A percentile compares a stretch with the other conserved stretches of the same genome.
Evolutionary conservation across 2,329 filamentous ascomycete genomes (phyloP).

Genomic region (Cadophora sp.): DNA sequence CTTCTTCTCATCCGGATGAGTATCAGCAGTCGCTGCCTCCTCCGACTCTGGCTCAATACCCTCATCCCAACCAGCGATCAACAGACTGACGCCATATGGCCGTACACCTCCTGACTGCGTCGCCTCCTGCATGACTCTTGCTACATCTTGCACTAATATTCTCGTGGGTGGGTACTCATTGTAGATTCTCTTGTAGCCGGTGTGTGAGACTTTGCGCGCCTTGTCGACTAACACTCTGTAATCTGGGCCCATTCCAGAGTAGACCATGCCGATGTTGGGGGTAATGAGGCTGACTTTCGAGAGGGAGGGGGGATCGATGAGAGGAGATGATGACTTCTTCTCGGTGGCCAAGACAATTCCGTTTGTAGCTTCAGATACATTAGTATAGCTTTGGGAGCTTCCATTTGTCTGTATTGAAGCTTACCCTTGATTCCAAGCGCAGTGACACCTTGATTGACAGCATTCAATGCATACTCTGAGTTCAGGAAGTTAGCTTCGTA

Average conservation of each 20-base stretch:
- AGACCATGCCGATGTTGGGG: conserved; percentile 99
- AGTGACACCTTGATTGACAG: conserved; percentile 98
- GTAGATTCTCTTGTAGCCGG: conserved; percentile 99
- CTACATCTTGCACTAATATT: conserved; percentile 98
- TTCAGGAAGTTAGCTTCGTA: conserved; percentile 31
- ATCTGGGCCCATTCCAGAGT: conserved; percentile 98
- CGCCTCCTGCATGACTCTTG: conserved; percentile 97
- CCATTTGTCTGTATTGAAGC: conserved; percentile 28
- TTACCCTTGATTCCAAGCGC: conserved; percentile 97
- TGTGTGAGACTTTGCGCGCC: conserved; percentile 97
- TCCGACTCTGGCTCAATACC: conserved; percentile 87
- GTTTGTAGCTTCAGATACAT: conserved; percentile 76
- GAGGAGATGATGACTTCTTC: conserved; percentile 98
- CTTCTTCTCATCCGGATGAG: conserved; percentile 74
- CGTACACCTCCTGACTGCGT: conserved; percentile 97
- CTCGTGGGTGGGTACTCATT: conserved; percentile 99
- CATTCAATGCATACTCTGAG: conserved; percentile 97
- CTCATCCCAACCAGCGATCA: conserved; percentile 98
- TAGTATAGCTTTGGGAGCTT: conserved; percentile 18
- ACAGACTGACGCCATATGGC: conserved; percentile 93
- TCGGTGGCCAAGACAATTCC: conserved; percentile 98
- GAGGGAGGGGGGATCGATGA: conserved; percentile 92
- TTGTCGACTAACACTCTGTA: conserved; percentile 98
- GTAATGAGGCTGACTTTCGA: conserved; percentile 98
- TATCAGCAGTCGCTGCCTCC: conserved; percentile 59